phyloP scores from a whole-genome alignment of 73 alveolate species.

The Paramecium sonneborni region DNA sequence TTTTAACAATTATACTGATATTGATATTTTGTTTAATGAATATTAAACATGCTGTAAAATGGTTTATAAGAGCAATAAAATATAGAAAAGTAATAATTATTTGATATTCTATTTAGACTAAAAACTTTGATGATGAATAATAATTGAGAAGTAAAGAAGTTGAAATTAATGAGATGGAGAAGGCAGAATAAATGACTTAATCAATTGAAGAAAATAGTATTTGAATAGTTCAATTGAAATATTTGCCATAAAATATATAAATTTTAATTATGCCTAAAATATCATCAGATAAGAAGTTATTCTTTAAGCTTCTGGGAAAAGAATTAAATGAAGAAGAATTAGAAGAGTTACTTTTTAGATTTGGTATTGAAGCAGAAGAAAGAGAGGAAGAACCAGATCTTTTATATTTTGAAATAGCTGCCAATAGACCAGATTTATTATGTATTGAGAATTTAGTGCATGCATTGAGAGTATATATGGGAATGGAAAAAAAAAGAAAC shows the following conservation, averaged over 20 bases:
- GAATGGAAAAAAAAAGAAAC: neutral
- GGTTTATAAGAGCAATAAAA: neutral
- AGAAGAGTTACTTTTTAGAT: conserved; percentile 57
- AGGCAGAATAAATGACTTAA: neutral
- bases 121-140: neutral
- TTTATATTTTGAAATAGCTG: conserved; percentile 61
- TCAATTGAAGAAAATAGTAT: neutral
- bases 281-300: neutral
- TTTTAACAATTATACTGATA: neutral
- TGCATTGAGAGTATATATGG: conserved; percentile 58
- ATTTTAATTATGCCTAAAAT: conserved; percentile 54
- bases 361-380: conserved; percentile 68
- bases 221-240: neutral
- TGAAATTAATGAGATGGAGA: neutral
- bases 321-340: conserved; percentile 19
- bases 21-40: neutral
- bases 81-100: neutral
- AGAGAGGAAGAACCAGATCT: conserved; percentile 53
- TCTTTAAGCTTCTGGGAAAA: conserved; percentile 25
- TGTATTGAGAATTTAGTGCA: conserved; percentile 53
- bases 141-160: neutral
- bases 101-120: neutral
- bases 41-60: neutral
- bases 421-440: conserved; percentile 69
- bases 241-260: neutral